phyloP scores from a whole-genome alignment of 441 rosid genomes.

The Croton setiger region DNA sequence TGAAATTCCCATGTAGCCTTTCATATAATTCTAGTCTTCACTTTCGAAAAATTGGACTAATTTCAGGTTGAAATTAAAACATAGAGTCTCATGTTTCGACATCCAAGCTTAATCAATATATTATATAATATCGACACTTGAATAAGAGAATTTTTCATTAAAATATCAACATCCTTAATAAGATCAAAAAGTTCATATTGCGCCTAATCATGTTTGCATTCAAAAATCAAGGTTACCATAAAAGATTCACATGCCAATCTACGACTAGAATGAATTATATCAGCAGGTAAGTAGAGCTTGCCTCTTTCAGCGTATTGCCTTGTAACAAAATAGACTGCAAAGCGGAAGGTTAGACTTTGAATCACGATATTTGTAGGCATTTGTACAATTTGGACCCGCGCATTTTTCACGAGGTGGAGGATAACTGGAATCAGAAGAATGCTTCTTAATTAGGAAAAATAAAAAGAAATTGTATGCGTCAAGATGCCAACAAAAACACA shows the following conservation, averaged over 20 bases:
- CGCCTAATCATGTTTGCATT: not conserved
- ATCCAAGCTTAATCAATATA: too few species aligned
- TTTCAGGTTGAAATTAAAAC: too few species aligned
- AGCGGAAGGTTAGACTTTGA: constrained; percentile 80
- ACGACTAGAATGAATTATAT: constrained; percentile 7
- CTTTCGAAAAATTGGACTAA: too few species aligned
- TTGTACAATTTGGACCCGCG: constrained; percentile 74
- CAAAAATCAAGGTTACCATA: not conserved
- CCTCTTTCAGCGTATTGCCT: constrained; percentile 57
- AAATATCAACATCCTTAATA: not conserved
- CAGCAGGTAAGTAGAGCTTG: constrained; percentile 35
- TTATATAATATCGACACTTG: not conserved
- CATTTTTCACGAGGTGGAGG: constrained; percentile 93
- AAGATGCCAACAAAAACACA: not conserved
- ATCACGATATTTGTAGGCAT: constrained; percentile 79
- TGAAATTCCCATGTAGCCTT: too few species aligned
- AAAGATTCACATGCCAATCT: not conserved
- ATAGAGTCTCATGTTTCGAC: not conserved
- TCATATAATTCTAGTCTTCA: too few species aligned
- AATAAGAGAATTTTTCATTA: not conserved
- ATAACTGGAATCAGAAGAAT: constrained; percentile 45
- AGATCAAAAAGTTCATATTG: not conserved
- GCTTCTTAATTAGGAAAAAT: not conserved
- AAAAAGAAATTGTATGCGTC: not conserved
- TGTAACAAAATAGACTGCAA: constrained; percentile 91